These are phyloP conservation scores for Boechera divaricarpa DNA, from an alignment of 345 rosid genomes.

Conservation along the genomic window DNA sequence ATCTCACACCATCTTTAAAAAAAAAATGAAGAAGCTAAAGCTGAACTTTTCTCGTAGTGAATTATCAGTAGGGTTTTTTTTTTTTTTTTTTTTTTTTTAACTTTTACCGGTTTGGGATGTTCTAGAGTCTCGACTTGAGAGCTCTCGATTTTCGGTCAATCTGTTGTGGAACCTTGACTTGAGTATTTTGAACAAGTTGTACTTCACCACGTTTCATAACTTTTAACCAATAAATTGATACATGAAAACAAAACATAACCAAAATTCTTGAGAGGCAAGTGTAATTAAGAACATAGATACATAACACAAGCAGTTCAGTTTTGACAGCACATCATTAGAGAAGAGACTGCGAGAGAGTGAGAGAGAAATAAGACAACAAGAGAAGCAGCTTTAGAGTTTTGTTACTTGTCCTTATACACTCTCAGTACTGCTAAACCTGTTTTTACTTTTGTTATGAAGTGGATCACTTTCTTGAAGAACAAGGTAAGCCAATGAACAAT, in stretches of 20 bases:
- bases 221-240: not conserved
- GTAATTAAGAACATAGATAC: slow-evolving; percentile 29
- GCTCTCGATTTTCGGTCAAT: no score
- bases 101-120: not conserved
- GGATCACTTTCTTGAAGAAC: slow-evolving; percentile 53
- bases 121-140: not conserved
- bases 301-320: slow-evolving; percentile 32
- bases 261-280: slow-evolving; percentile 26
- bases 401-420: slow-evolving; percentile 36
- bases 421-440: slow-evolving; percentile 28
- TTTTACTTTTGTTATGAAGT: slow-evolving; percentile 9
- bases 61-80: not conserved
- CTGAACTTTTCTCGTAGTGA: not conserved
- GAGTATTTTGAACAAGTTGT: no score
- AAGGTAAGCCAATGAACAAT: slow-evolving; percentile 80
- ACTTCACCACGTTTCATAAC: not conserved
- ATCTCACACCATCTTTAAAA: not conserved
- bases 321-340: slow-evolving; percentile 13
- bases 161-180: no score
- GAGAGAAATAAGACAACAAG: slow-evolving; percentile 40
- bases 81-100: not conserved
- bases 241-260: not conserved
- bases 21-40: not conserved
- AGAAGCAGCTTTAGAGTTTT: slow-evolving; percentile 38
- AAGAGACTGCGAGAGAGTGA: slow-evolving; percentile 26